Evolutionary conservation across 257 asterid species (phyloP).

Genomic region (Jacaranda mimosifolia): DNA sequence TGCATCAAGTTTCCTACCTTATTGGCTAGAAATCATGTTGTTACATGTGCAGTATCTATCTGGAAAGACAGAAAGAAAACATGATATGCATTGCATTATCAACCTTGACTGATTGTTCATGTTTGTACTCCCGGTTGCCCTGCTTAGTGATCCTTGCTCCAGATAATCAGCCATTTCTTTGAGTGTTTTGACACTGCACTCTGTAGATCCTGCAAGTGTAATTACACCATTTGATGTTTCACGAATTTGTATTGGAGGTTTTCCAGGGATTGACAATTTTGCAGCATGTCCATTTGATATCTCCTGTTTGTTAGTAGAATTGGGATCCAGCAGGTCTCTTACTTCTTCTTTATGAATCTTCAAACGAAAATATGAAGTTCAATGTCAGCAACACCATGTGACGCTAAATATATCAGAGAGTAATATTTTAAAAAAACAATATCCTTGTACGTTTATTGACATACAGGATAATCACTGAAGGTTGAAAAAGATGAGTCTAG

Average conservation of each 20-base stretch:
- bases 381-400: constrained; percentile 20
- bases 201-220: constrained; percentile 98
- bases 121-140: constrained; percentile 99
- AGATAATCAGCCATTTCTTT: constrained; percentile 97
- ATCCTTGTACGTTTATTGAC: not conserved
- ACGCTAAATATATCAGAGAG: not conserved
- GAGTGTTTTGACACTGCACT: constrained; percentile 78
- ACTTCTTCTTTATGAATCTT: constrained; percentile 99
- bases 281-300: constrained; percentile 74
- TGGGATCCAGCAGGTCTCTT: constrained; percentile 83
- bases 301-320: constrained; percentile 63
- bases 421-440: not conserved
- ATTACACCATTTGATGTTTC: constrained; percentile 98
- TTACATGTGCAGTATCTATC: constrained; percentile 10
- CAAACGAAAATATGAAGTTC: constrained; percentile 32
- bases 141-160: constrained; percentile 90
- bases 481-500: not conserved
- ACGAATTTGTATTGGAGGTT: constrained; percentile 92
- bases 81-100: constrained; percentile 20
- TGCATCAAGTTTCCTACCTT: too few relatives aligned
- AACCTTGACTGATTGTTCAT: constrained; percentile 98
- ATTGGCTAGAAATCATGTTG: not conserved
- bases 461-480: constrained; percentile 1
- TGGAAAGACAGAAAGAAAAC: not conserved
- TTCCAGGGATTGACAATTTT: constrained; percentile 77